Conservation (phyloP, 164 flowering plant species). For the Platanus orientalis region DNA sequence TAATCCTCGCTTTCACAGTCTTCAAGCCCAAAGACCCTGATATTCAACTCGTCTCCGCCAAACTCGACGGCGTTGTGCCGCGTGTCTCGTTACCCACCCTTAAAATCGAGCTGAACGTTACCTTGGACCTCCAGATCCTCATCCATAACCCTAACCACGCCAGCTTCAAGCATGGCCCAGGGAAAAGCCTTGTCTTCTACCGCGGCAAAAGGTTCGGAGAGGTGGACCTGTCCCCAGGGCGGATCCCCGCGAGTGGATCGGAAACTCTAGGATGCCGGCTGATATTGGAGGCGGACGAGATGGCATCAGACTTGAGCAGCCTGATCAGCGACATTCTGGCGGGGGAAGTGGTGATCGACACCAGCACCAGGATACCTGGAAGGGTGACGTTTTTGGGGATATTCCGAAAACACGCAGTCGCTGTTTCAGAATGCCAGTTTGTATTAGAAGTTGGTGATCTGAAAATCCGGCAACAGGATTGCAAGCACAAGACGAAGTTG, state of each 20-base stretch:
- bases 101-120: constrained; percentile 41
- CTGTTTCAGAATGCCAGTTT: constrained; percentile 34
- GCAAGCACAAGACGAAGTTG: constrained; percentile 25
- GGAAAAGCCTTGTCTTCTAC: constrained; percentile 27
- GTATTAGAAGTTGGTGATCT: constrained; percentile 28
- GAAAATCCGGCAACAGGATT: constrained; percentile 29
- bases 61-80: constrained; percentile 39
- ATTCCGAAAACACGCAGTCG: constrained; percentile 25
- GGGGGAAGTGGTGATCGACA: constrained; percentile 33
- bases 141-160: constrained; percentile 42
- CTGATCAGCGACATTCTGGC: constrained; percentile 31
- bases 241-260: constrained; percentile 33
- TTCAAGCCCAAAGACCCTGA: constrained; percentile 37
- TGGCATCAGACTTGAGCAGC: constrained; percentile 12
- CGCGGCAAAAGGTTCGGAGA: constrained; percentile 39
- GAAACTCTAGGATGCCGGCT: constrained; percentile 7
- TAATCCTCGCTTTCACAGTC: constrained; percentile 42
- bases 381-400: constrained; percentile 34
- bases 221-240: constrained; percentile 32
- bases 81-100: constrained; percentile 31
- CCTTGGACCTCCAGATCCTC: constrained; percentile 25
- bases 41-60: constrained; percentile 28
- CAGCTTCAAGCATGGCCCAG: constrained; percentile 34
- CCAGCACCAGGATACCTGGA: constrained; percentile 38
- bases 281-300: constrained; percentile 26